Conservation (phyloP, 805 yeast genomes). For the Kuraishia molischiana region DNA sequence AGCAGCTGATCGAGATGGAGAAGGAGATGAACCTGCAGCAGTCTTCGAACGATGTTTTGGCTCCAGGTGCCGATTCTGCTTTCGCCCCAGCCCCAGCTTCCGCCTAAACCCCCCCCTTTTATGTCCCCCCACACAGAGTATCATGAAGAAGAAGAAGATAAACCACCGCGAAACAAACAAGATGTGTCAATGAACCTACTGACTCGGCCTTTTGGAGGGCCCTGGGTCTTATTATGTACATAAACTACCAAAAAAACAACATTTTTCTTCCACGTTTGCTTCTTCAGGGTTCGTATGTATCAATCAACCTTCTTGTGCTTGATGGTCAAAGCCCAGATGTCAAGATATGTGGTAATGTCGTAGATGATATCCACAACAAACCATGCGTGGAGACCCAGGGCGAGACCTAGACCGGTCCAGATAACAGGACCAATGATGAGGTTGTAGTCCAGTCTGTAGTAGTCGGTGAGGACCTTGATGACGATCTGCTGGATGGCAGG, state of each 20-base stretch:
- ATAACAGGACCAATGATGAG: conserved; percentile 39
- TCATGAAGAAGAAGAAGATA: too few relatives aligned
- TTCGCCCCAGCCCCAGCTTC: conserved; percentile 10
- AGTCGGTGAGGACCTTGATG: conserved; percentile 22
- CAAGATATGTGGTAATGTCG: conserved; percentile 72
- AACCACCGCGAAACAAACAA: background rate
- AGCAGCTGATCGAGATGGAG: conserved; percentile 90
- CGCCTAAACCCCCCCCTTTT: too few relatives aligned
- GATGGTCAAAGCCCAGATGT: conserved; percentile 76
- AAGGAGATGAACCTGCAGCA: conserved; percentile 79
- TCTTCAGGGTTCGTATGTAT: background rate
- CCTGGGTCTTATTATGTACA: background rate
- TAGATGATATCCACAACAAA: conserved; percentile 72
- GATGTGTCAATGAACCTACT: background rate
- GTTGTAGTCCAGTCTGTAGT: conserved; percentile 28
- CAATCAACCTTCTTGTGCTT: conserved; percentile 56
- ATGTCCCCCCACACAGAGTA: too few relatives aligned
- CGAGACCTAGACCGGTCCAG: conserved; percentile 59
- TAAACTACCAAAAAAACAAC: too few relatives aligned
- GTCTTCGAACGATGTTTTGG: conserved; percentile 65
- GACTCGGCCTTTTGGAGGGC: too few relatives aligned
- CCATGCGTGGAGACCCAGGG: conserved; percentile 58
- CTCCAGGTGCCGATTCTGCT: conserved; percentile 52
- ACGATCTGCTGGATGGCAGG: conserved; percentile 41
- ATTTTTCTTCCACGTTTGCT: background rate